Evolutionary conservation across 495 filamentous ascomycete species (phyloP).

Genomic region (Astrothelium macrocarpum): DNA sequence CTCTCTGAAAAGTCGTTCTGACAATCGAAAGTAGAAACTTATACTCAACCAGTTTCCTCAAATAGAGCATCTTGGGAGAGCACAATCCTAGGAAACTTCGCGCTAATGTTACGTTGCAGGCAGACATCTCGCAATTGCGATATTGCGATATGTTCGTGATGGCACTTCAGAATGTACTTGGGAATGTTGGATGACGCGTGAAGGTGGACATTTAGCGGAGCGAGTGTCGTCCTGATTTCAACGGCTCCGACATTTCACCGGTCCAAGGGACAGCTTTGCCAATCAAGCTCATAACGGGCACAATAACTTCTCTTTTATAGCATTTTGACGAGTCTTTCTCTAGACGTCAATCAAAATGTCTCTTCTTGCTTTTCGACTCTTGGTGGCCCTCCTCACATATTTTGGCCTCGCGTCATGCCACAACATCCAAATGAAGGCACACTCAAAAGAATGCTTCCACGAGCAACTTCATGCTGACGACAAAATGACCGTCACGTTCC

Average conservation of each 20-base stretch:
- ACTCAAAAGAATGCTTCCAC: slow-evolving; percentile 95
- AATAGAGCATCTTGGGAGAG: too few species aligned
- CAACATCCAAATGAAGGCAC: slow-evolving; percentile 88
- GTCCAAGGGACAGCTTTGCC: slow-evolving; percentile 1
- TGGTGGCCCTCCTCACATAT: background rate
- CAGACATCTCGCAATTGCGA: too few species aligned
- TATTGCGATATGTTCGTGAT: too few species aligned
- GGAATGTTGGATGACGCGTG: too few species aligned
- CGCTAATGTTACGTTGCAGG: too few species aligned
- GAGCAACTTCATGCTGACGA: slow-evolving; percentile 87
- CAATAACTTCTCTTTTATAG: background rate
- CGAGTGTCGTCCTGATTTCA: background rate
- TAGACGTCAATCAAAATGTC: background rate
- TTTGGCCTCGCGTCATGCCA: slow-evolving; percentile 36
- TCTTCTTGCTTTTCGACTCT: background rate
- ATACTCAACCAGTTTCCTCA: too few species aligned
- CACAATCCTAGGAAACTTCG: too few species aligned
- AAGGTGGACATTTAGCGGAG: too few species aligned
- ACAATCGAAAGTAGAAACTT: too few species aligned
- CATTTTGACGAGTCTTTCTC: background rate
- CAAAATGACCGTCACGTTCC: slow-evolving; percentile 97
- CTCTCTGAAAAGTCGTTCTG: too few species aligned
- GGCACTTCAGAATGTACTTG: too few species aligned
- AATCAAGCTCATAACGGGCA: background rate
- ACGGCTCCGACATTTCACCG: background rate